Evolutionary conservation across 2,329 filamentous ascomycete species (phyloP).

Genomic region (Tolypocladium paradoxum): DNA sequence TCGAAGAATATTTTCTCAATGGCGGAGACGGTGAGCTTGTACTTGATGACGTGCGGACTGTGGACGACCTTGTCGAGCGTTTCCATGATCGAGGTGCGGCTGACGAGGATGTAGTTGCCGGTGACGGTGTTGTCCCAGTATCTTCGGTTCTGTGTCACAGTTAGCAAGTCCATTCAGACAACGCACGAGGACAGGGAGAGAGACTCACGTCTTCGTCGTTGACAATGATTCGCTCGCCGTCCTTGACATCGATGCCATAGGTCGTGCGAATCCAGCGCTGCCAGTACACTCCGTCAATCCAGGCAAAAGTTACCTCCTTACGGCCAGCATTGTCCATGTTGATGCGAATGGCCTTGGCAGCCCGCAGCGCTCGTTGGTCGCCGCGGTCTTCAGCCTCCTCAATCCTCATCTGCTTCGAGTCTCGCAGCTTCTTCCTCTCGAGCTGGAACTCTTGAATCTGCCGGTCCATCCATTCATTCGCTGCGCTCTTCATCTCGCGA

Average conservation of each 20-base stretch:
- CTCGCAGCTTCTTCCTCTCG: constrained; percentile 83
- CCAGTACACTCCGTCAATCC: constrained; percentile 97
- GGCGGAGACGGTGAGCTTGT: constrained; percentile 66
- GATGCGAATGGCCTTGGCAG: constrained; percentile 84
- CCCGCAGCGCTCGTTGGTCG: constrained; percentile 74
- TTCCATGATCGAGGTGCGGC: constrained; percentile 82
- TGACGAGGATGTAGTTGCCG: constrained; percentile 81
- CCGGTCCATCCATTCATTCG: constrained; percentile 96
- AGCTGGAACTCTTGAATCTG: constrained; percentile 85
- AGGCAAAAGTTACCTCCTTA: constrained; percentile 88
- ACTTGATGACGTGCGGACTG: constrained; percentile 58
- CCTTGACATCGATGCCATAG: constrained; percentile 78
- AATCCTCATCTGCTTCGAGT: constrained; percentile 88
- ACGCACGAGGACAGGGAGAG: no score
- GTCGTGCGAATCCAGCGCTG: constrained; percentile 94
- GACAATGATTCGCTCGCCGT: constrained; percentile 88
- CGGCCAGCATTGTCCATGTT: constrained; percentile 80
- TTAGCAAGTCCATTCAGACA: neutral
- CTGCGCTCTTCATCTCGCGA: constrained; percentile 89
- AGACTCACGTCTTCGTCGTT: constrained; percentile 88
- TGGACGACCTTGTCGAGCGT: constrained; percentile 64
- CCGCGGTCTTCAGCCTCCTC: constrained; percentile 92
- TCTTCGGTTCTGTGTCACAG: constrained; percentile 57
- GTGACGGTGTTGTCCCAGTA: constrained; percentile 93
- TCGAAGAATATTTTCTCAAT: constrained; percentile 64